Percentiles rank a stretch among this genome's conserved stretches.
Conservation (phyloP, 2,329 filamentous ascomycete genomes). For the Zymoseptoria tritici region DNA sequence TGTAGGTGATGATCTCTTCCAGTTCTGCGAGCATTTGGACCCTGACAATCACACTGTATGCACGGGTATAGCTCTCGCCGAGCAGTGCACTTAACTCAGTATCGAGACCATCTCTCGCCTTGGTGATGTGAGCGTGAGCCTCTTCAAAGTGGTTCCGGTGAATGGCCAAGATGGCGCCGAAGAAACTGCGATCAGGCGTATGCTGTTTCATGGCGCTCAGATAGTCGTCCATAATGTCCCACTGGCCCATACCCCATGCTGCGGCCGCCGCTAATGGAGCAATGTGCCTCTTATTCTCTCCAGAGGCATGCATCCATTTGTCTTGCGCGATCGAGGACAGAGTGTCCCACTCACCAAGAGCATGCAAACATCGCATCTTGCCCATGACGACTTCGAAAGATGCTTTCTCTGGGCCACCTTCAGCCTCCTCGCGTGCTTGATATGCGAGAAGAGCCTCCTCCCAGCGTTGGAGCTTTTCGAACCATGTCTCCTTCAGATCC, state of each 20-base stretch:
- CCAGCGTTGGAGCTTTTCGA: conserved; percentile 96
- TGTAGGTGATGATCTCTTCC: conserved; percentile 96
- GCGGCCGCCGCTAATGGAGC: conserved; percentile 90
- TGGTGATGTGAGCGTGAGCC: conserved; percentile 79
- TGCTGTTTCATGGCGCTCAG: conserved; percentile 88
- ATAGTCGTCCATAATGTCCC: conserved; percentile 98
- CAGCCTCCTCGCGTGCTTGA: conserved; percentile 71
- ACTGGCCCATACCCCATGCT: conserved; percentile 92
- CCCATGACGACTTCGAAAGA: conserved; percentile 97
- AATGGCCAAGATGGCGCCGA: conserved; percentile 88
- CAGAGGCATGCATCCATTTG: conserved; percentile 83
- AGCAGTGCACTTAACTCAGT: conserved; percentile 92
- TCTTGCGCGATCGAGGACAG: conserved; percentile 82
- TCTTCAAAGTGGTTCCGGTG: conserved; percentile 95
- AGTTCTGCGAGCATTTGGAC: conserved; percentile 99
- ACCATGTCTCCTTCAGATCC: conserved; percentile 95
- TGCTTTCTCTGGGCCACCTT: conserved; percentile 37
- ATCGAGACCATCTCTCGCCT: conserved; percentile 86
- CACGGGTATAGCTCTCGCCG: conserved; percentile 96
- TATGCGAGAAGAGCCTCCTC: conserved; percentile 93
- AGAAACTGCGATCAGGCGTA: conserved; percentile 93
- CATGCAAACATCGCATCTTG: conserved; percentile 97
- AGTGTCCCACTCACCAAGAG: conserved; percentile 93
- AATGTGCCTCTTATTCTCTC: conserved; percentile 83
- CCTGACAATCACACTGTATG: conserved; percentile 94